Evolutionary conservation across 1,284 basidiomycete species (phyloP), one percentile per base, ranked within the genome.

Genomic region (Fistulinella cinereoalba): DNA sequence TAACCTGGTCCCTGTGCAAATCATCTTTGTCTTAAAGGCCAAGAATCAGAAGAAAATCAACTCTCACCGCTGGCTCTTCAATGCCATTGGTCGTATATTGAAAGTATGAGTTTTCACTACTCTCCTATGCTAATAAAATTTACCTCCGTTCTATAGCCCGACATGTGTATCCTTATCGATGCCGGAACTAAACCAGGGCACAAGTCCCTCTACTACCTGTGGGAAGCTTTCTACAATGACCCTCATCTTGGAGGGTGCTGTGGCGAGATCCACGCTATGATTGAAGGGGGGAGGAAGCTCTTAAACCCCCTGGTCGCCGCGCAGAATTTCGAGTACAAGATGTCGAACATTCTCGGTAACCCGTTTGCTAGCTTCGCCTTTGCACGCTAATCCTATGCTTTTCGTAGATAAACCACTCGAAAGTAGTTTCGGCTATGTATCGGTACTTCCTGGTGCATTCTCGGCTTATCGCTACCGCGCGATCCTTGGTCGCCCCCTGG

Each of bases 41-140:
- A 92, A 97, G 74, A 98, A 98, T 69, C 87, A 93, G 63, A 97
- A 97, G 76, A 97, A 97, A 75, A 96, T 97, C 72, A 97, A 96
- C 63, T 92, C 88, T 51, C 92, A 95, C 67, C 84, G 96, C 41
- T 99, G 96, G 96, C 77, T 99, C 25, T 99, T 99, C 78, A 97
- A 98, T 60, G 96, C 92, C 7, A 85, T 99, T 45, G 95, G 93
- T 0, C 80, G 77, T 54, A 88, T 91, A 59, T 71, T 97, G 41
- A 74, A 90, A 56, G 86, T 84, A 49, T 3, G 29, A 18, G 10
- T 3, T 27, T 16, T 18, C 6, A n/a, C 24, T 18, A 11, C 25
- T 6, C 12, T 5, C 0, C 31, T 33, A 68, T 59, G 31, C 42
- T 34, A 8, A 28, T 12, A 9, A 27, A 41, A 23, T 27, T 45